Evolutionary conservation across 257 asterid genomes (phyloP).

Genomic region (Thymus mandschuricus): DNA sequence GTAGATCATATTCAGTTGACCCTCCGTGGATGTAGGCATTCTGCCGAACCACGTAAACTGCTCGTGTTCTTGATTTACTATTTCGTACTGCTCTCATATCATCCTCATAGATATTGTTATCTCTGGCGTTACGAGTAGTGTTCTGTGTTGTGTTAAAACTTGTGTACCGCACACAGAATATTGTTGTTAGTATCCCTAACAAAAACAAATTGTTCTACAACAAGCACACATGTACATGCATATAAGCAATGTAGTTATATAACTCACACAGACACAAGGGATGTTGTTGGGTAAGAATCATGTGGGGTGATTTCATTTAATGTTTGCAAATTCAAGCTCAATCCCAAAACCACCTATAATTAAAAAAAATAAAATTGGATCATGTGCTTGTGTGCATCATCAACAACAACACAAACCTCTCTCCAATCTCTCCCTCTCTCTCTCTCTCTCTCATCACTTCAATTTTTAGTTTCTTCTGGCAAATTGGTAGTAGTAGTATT

Average conservation of each 20-base stretch:
- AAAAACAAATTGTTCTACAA: not conserved
- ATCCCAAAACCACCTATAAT: no score
- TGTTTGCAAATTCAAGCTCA: not conserved
- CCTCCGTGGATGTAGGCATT: no score
- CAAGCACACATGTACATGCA: not conserved
- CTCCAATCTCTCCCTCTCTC: slow-evolving; percentile 12
- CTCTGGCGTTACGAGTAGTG: no score
- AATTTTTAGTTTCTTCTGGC: not conserved
- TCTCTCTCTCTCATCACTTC: slow-evolving; percentile 21
- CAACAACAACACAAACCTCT: not conserved
- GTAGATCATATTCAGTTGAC: no score
- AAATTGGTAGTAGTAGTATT: slow-evolving; percentile 15
- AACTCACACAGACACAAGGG: slow-evolving; percentile 20
- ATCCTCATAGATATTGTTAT: no score
- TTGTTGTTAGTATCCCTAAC: no score
- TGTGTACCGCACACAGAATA: no score
- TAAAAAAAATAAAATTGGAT: not conserved
- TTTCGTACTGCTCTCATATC: no score
- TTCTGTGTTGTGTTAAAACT: no score
- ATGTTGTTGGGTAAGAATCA: slow-evolving; percentile 15
- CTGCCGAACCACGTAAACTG: no score
- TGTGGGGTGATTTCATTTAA: slow-evolving; percentile 24
- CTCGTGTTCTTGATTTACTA: no score
- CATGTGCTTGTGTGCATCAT: slow-evolving; percentile 29
- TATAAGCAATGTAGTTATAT: not conserved